Evolutionary conservation across 2,329 filamentous ascomycete genomes (phyloP).

Genomic region (Lithohypha guttulata): DNA sequence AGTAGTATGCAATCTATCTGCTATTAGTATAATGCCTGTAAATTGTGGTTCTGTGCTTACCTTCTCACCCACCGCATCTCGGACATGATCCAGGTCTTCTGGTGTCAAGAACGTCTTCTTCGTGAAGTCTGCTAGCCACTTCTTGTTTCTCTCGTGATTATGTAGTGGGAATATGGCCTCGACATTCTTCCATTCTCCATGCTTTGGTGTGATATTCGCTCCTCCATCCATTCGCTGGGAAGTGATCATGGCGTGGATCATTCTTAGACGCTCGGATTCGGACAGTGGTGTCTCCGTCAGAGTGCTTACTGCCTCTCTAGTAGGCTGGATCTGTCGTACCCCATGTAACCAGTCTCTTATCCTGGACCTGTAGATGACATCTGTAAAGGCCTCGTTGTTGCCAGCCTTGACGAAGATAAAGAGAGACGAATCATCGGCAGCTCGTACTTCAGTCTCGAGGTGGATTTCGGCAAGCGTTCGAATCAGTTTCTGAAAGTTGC

Average conservation of each 20-base stretch:
- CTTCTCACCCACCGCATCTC: conserved; percentile 66
- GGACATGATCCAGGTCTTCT: conserved; percentile 60
- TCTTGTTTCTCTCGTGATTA: conserved; percentile 62
- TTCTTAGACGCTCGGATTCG: conserved; percentile 76
- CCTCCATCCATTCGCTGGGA: conserved; percentile 63
- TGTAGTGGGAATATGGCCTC: conserved; percentile 69
- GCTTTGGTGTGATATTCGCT: conserved; percentile 61
- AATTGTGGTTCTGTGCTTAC: conserved; percentile 22
- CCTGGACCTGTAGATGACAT: conserved; percentile 75
- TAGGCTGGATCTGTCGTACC: conserved; percentile 65
- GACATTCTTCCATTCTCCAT: conserved; percentile 62
- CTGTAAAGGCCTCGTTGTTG: conserved; percentile 61
- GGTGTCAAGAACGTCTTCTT: conserved; percentile 57
- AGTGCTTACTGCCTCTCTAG: conserved; percentile 57
- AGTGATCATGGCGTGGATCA: conserved; percentile 77
- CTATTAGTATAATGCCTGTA: neutral
- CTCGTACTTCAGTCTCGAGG: conserved; percentile 78
- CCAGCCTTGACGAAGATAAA: conserved; percentile 75
- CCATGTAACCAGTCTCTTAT: conserved; percentile 92
- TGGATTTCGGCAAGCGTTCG: conserved; percentile 65
- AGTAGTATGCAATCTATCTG: conserved; percentile 76
- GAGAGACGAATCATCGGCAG: conserved; percentile 62
- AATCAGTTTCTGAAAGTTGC: conserved; percentile 67
- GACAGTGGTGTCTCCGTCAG: conserved; percentile 66
- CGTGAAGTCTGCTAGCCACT: conserved; percentile 65